Evolutionary conservation across 768 basidiomycete genomes (phyloP).

Genomic region (Kwoniella sp.): DNA sequence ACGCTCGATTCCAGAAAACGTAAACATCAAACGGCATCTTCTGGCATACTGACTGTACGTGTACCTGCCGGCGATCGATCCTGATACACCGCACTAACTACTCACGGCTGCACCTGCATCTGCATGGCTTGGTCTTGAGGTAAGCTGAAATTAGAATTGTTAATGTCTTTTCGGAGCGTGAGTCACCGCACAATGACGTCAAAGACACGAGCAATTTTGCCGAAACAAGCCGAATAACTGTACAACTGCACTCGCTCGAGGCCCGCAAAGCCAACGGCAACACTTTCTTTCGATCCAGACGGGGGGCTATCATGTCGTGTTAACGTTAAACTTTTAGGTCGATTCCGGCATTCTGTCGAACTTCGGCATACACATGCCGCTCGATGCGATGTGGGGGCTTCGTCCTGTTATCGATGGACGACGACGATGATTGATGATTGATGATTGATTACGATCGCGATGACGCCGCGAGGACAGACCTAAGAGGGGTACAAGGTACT

Average conservation of each 20-base stretch:
- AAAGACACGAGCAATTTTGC: neutral
- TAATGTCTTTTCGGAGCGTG: neutral
- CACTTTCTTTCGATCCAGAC: neutral
- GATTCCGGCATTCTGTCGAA: neutral
- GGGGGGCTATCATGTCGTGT: neutral
- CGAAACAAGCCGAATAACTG: neutral
- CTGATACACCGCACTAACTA: neutral
- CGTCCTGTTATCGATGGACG: no score
- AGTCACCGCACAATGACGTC: slow-evolving; percentile 1
- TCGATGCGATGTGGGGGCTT: no score
- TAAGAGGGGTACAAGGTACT: no score
- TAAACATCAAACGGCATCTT: no score
- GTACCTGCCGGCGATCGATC: no score
- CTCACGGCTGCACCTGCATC: no score
- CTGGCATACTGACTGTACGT: no score
- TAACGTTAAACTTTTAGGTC: neutral
- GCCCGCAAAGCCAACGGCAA: no score
- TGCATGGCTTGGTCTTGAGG: neutral
- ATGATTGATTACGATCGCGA: neutral
- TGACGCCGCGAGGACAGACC: neutral
- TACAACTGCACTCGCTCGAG: no score
- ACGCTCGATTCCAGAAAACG: no score
- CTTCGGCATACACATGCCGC: neutral
- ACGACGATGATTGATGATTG: no score
- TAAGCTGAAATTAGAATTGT: neutral